phyloP scores from a whole-genome alignment of 2,329 filamentous ascomycete genomes.

The Fusarium staphyleae region DNA sequence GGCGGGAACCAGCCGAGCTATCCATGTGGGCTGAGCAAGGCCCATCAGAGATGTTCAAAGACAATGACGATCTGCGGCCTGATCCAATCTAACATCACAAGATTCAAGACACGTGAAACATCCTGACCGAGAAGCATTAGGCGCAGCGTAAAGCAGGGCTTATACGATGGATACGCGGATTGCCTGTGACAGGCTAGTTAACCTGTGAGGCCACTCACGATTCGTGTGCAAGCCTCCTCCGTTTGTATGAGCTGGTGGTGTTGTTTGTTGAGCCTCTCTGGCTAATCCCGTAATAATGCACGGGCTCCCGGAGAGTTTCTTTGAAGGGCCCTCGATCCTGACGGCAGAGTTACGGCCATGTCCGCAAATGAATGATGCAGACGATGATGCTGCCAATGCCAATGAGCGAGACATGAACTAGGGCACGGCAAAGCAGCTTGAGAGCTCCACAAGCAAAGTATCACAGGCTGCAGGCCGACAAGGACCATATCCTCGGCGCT shows the following conservation, averaged over 20 bases:
- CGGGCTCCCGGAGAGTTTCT: not conserved
- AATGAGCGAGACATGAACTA: not conserved
- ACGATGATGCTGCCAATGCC: constrained; percentile 7
- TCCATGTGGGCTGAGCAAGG: constrained; percentile 9
- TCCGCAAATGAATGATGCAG: constrained; percentile 14
- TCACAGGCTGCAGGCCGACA: constrained; percentile 29
- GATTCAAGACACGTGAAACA: not conserved
- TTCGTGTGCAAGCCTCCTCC: constrained; percentile 2
- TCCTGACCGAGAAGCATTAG: not conserved
- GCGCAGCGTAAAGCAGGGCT: not conserved
- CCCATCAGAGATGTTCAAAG: not conserved
- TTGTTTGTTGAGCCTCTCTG: too few relatives aligned
- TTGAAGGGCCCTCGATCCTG: not conserved
- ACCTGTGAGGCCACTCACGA: constrained; percentile 4
- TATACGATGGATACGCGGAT: constrained; percentile 7
- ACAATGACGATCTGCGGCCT: not conserved
- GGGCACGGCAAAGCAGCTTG: not conserved
- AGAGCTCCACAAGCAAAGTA: constrained; percentile 32
- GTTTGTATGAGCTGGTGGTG: too few relatives aligned
- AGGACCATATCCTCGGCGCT: constrained; percentile 21
- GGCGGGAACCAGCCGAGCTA: constrained; percentile 5
- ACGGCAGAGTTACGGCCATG: constrained; percentile 1
- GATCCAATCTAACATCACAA: too few relatives aligned
- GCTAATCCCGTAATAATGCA: not conserved
- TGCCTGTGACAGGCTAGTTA: not conserved